Evolutionary conservation across 2,329 filamentous ascomycete species (phyloP).

Genomic region (Fusarium sp.): DNA sequence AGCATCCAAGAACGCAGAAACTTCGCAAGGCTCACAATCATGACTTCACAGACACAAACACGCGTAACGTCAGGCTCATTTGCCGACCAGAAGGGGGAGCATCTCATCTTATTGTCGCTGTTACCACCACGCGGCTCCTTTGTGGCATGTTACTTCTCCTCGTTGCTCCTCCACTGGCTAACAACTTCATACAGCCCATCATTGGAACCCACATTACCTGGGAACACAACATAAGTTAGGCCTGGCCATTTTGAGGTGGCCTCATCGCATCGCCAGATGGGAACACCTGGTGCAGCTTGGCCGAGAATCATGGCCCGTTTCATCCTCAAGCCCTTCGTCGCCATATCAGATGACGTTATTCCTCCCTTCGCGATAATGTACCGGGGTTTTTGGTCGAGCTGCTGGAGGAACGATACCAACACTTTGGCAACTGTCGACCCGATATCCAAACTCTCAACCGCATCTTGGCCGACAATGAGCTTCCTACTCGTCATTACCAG

Average conservation of each 20-base stretch:
- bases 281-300: constrained; percentile 67
- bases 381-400: constrained; percentile 60
- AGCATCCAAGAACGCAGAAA: neutral
- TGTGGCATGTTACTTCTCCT: neutral
- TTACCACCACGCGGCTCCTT: neutral
- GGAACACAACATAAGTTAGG: constrained; percentile 57
- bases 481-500: constrained; percentile 69
- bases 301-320: constrained; percentile 65
- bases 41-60: neutral
- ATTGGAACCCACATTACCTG: constrained; percentile 36
- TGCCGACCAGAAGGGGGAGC: neutral
- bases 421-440: constrained; percentile 62
- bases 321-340: constrained; percentile 66
- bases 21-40: neutral
- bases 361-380: constrained; percentile 71
- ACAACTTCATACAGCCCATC: constrained; percentile 33
- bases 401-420: constrained; percentile 62
- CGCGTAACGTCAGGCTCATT: neutral
- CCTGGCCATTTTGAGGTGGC: constrained; percentile 60
- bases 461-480: constrained; percentile 59
- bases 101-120: neutral
- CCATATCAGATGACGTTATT: constrained; percentile 69
- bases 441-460: constrained; percentile 62
- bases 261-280: constrained; percentile 69
- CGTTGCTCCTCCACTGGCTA: constrained; percentile 10